A percentile compares a stretch with the other conserved stretches of the same genome.
These are phyloP conservation scores for Osmanthus fragrans DNA, from an alignment of 257 asterid species.

Conservation along the genomic window DNA sequence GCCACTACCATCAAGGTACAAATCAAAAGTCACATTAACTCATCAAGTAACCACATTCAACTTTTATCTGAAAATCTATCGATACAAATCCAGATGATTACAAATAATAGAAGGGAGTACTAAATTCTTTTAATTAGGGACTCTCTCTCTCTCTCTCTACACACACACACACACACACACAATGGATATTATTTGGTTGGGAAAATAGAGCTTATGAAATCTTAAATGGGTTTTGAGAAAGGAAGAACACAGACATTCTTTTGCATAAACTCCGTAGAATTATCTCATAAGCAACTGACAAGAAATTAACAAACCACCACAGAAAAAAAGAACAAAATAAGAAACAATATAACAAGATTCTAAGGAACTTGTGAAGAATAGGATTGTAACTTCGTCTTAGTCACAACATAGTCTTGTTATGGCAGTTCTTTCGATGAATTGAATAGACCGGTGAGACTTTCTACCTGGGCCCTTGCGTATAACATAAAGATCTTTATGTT, in stretches of 20 bases:
- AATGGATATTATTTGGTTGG: no score
- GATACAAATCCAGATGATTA: no score
- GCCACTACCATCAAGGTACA: no score
- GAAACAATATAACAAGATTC: not conserved
- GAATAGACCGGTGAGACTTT: not conserved
- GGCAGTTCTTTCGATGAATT: not conserved
- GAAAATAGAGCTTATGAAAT: no score
- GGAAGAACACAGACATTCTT: not conserved
- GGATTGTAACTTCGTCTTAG: conserved; percentile 2
- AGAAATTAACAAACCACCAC: not conserved
- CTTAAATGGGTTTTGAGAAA: no score
- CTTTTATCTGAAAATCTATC: no score
- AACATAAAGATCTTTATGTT: not conserved
- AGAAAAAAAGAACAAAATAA: not conserved
- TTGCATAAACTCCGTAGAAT: not conserved
- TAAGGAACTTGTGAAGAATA: not conserved
- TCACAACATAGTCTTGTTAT: not conserved
- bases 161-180: no score
- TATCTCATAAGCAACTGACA: not conserved
- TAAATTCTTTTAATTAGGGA: no score
- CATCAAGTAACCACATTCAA: no score
- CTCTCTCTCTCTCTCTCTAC: no score
- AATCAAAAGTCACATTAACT: no score
- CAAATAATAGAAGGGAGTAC: no score
- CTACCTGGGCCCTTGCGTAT: not conserved